Evolutionary conservation across 73 alveolate genomes (phyloP).

Genomic region (Stentor roeselii): DNA sequence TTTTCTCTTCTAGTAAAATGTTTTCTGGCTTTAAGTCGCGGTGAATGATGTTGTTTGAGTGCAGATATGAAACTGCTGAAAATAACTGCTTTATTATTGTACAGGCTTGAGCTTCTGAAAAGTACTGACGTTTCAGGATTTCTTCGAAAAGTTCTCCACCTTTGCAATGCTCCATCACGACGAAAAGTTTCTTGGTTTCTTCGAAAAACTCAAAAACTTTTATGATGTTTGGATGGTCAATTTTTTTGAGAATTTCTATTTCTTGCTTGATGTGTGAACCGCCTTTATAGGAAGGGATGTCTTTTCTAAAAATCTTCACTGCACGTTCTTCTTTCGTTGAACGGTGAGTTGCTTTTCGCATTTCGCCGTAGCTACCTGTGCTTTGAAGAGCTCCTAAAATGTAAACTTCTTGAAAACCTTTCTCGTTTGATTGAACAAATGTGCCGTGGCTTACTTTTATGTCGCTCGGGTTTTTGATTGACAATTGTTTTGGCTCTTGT

Average conservation of each 20-base stretch:
- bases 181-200: not conserved
- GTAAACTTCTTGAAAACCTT: constrained; percentile 4
- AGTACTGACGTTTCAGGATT: constrained; percentile 2
- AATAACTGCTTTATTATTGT: constrained; percentile 24
- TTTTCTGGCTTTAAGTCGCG: constrained; percentile 34
- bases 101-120: constrained; percentile 13
- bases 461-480: no score
- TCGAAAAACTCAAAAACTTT: constrained; percentile 26
- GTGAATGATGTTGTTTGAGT: constrained; percentile 3
- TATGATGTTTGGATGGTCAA: constrained; percentile 34
- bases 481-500: not conserved
- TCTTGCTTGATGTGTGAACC: constrained; percentile 23
- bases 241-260: constrained; percentile 29
- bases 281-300: constrained; percentile 31
- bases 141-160: constrained; percentile 31
- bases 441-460: not conserved
- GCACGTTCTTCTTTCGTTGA: constrained; percentile 38
- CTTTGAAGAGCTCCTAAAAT: constrained; percentile 44
- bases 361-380: constrained; percentile 55
- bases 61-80: constrained; percentile 22
- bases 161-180: constrained; percentile 27
- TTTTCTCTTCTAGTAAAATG: not conserved
- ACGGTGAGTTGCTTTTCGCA: constrained; percentile 51
- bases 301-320: constrained; percentile 41
- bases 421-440: not conserved